These are phyloP conservation scores for Grifola frondosa DNA, from an alignment of 1,284 basidiomycete genomes.

Conservation along the genomic window DNA sequence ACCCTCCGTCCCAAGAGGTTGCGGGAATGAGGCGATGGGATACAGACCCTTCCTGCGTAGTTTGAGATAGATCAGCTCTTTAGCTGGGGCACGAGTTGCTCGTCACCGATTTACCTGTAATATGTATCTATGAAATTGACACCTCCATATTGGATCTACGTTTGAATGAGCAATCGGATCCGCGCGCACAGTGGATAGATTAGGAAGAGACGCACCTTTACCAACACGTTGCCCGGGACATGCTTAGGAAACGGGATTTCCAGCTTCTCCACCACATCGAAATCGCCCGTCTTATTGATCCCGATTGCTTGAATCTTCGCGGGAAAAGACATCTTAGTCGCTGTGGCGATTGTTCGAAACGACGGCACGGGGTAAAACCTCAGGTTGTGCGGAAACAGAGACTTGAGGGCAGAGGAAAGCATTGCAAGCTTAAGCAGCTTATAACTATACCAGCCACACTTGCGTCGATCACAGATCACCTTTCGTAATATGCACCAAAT, in stretches of 20 bases:
- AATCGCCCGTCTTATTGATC: constrained; percentile 63
- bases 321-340: constrained; percentile 47
- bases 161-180: not conserved
- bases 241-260: constrained; percentile 61
- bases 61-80: not conserved
- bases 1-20: constrained; percentile 76
- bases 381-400: no score
- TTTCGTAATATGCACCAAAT: no score
- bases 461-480: no score
- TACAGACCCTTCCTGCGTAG: constrained; percentile 58
- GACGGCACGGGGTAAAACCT: no score
- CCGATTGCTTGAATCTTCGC: constrained; percentile 54
- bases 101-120: constrained; percentile 42
- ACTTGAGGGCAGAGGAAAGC: no score
- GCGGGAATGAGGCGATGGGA: constrained; percentile 61
- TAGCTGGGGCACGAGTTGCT: not conserved
- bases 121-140: constrained; percentile 90
- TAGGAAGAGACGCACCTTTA: constrained; percentile 57
- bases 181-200: not conserved
- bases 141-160: constrained; percentile 63
- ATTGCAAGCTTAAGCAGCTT: no score
- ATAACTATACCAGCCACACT: no score
- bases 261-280: constrained; percentile 75
- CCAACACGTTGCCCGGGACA: constrained; percentile 65
- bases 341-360: not conserved